These are phyloP conservation scores for Tetrapisispora fleetii DNA, from an alignment of 805 yeast species.

Conservation along the genomic window DNA sequence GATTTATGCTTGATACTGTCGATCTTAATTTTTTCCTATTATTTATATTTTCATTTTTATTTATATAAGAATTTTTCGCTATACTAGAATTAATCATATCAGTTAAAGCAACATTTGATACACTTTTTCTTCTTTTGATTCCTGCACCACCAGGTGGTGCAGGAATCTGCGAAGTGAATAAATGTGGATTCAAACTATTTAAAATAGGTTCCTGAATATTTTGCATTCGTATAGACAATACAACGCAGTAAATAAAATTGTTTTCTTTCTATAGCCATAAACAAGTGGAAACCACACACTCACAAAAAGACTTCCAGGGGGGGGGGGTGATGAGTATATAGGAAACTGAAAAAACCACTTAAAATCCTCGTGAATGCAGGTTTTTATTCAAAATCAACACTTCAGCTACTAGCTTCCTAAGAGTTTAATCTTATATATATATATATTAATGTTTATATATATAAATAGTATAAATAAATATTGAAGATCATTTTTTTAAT, in stretches of 20 bases:
- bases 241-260: too few relatives aligned
- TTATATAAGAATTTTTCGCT: slow-evolving; percentile 8
- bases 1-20: slow-evolving; percentile 11
- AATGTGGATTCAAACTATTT: slow-evolving; percentile 16
- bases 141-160: slow-evolving; percentile 3
- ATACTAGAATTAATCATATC: slow-evolving; percentile 22
- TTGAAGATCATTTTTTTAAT: too few relatives aligned
- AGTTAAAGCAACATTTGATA: slow-evolving; percentile 14
- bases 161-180: slow-evolving; percentile 21
- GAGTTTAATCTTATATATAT: too few relatives aligned
- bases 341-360: too few relatives aligned
- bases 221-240: neutral
- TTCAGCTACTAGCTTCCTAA: too few relatives aligned
- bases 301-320: too few relatives aligned
- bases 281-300: neutral
- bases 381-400: too few relatives aligned
- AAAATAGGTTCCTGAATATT: slow-evolving; percentile 7
- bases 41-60: slow-evolving; percentile 1
- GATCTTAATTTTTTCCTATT: slow-evolving; percentile 14
- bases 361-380: too few relatives aligned
- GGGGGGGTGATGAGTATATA: too few relatives aligned
- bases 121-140: slow-evolving; percentile 17
- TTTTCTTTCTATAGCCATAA: too few relatives aligned
- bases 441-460: too few relatives aligned
- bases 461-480: too few relatives aligned